Base-by-base conservation (phyloP, 305 asterid species). In the Ilex paraguariensis region DNA sequence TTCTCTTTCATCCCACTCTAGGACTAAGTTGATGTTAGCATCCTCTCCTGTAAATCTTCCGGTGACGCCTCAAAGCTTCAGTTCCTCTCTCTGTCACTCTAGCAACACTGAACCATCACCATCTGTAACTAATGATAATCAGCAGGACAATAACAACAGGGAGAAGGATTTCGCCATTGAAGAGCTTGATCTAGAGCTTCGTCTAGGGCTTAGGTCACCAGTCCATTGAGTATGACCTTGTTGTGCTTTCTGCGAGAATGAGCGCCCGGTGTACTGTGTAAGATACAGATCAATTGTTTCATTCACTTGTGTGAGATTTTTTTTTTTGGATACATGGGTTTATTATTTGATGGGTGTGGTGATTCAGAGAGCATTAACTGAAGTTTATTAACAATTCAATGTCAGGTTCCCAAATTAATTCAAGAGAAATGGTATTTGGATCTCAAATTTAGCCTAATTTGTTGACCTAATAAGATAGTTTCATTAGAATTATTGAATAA, bases 141-240 rank as follows among this genome's bases (percentile, higher is more conserved):
- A 28, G 32, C 16, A 54, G 39, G 55, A 13, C 1, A 39, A 31
- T 46, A 31, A 49, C 17, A 28, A 31, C 15, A 48, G 7, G 15
- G 46, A 66, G 44, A 66, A 45, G 14, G 57, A 57, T 56, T 46
- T 56, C 5, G 21, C 31, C 12, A 33, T 67, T 31, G 72, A 54
- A 61, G 71, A 60, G 1, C 31, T 68, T 45, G 73, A 68, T 36
- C 67, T 68, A 49, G 73, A 68, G 73, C 73, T 68, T 31, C 57
- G 73, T 17, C 67, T 68, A 46, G 73, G 73, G 54, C 45, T 58
- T 7, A 59, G 67, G 40, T 53, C 40, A 51, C 59, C 70, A 66
- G 2, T 14, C 4, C 11, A 9, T n/a, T 2, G 32, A 8, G 30
- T 54, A 3, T 46, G 15, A 46, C 15, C 52, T 42, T 51, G 30